Evolutionary conservation across 345 rosid genomes (phyloP), one percentile per base, ranked within the genome.

Genomic region (Conringia planisiliqua): DNA sequence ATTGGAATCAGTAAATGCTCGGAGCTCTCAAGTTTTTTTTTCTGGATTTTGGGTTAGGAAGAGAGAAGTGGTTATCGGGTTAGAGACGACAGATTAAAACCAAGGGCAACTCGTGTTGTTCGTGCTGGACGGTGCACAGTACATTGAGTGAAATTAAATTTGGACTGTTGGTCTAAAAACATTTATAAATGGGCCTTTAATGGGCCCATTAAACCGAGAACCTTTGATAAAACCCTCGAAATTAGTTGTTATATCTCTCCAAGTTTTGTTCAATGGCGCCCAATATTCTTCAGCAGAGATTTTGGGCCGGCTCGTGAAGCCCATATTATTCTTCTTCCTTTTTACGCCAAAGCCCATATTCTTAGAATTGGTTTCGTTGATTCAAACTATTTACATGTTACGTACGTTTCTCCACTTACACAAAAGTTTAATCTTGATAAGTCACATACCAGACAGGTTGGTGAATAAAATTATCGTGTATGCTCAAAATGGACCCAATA

Each of bases 191-290:
- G 64, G 68, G 62, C 62, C 73, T 38, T 14, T 17, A 46, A 47
- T 9, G 24, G 52, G 72, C 60, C 62, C 43, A 40, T 27, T 39
- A 73, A 22, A 6, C 5, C 0, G 16, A 50, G 11, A 52, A 64
- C 77, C 62, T 40, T 70, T 39, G 11, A 50, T 12, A 43, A 73
- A 74, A 24, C 40, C 68, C 43, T 66, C 24, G 14, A 36, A 10
- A 2, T 33, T 38, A 22, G 24, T 44, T 27, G 24, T 44, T 27
- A 26, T 8, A 12, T 47, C 50, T 71, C 60, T 36, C 4, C 1
- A 13, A 14, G 3, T 22, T 24, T 1, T 20, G 18, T 38, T 26
- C 73, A 51, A 88, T 88, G 89, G 83, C 86, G 20, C 75, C 88
- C 20, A 80, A n/a, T n/a, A n/a, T n/a, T n/a, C n/a, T n/a, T n/a